These are phyloP conservation scores for Erysimum cheiranthoides DNA, from an alignment of 345 rosid species.

Conservation along the genomic window DNA sequence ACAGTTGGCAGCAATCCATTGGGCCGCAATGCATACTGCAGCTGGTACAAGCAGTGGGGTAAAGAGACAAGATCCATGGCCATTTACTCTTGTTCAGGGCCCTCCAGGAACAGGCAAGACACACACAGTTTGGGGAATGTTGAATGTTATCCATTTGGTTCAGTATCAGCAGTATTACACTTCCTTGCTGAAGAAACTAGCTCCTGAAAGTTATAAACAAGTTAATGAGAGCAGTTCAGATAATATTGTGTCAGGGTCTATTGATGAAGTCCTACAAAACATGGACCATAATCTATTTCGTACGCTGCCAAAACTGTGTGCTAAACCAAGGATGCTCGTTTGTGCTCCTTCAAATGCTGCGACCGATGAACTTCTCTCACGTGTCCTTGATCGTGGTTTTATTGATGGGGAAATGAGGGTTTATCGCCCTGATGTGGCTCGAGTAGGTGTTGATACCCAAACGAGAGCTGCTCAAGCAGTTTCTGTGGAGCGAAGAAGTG, in stretches of 20 bases:
- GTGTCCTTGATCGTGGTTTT: constrained; percentile 98
- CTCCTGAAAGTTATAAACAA: constrained; percentile 97
- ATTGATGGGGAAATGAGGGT: constrained; percentile 99
- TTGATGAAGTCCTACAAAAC: constrained; percentile 98
- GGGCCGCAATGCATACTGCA: constrained; percentile 99
- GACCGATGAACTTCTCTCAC: constrained; percentile 96
- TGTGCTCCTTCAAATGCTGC: constrained; percentile 99
- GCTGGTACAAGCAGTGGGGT: constrained; percentile 93
- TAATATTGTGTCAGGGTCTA: constrained; percentile 71
- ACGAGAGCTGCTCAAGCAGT: constrained; percentile 99
- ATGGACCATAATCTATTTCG: constrained; percentile 98
- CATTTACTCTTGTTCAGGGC: constrained; percentile 98
- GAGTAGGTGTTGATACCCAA: constrained; percentile 99
- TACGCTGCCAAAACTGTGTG: constrained; percentile 93
- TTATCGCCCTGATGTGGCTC: constrained; percentile 96
- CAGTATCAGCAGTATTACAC: constrained; percentile 98
- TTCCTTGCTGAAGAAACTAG: constrained; percentile 90
- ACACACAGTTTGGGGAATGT: constrained; percentile 99
- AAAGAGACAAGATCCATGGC: constrained; percentile 98
- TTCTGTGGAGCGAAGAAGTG: constrained; percentile 98
- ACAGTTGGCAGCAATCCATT: constrained; percentile 91
- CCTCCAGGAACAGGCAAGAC: constrained; percentile 99
- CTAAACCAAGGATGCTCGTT: constrained; percentile 97
- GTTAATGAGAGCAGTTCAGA: constrained; percentile 75
- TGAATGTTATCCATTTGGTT: constrained; percentile 98